These are phyloP conservation scores for Durusdinium trenchii DNA, from an alignment of 73 alveolate genomes.

Conservation along the genomic window DNA sequence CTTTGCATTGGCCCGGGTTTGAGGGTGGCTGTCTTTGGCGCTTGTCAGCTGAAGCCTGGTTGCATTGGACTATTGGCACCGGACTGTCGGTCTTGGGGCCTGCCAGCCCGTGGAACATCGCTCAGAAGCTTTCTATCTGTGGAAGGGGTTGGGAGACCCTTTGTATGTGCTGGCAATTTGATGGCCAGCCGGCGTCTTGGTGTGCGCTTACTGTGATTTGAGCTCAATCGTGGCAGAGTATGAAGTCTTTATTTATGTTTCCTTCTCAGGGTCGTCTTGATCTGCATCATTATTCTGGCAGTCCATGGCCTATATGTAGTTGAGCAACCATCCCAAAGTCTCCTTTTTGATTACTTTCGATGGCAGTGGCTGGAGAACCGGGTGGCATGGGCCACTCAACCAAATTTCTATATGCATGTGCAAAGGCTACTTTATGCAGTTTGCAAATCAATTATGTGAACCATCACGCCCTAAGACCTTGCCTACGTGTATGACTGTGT, in stretches of 20 bases:
- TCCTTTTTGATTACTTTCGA: neutral
- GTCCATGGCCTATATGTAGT: neutral
- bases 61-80: slow-evolving; percentile 26
- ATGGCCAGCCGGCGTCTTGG: neutral
- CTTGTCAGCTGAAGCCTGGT: neutral
- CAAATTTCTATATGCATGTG: neutral
- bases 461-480: neutral
- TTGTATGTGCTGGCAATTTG: neutral
- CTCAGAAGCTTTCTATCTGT: neutral
- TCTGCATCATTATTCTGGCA: neutral
- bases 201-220: neutral
- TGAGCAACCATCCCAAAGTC: neutral
- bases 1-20: too few species aligned
- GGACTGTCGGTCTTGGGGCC: slow-evolving; percentile 29
- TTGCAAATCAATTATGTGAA: too few species aligned
- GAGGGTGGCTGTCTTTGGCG: slow-evolving; percentile 31
- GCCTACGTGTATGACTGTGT: slow-evolving; percentile 31
- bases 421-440: too few species aligned
- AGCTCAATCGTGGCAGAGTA: neutral
- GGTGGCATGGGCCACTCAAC: neutral
- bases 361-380: slow-evolving; percentile 38
- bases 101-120: slow-evolving; percentile 8
- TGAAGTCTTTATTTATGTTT: too few species aligned
- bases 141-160: neutral
- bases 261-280: slow-evolving; percentile 19